Base-by-base conservation (phyloP, 176 grass and related monocot genomes). In the Avena insularis region DNA sequence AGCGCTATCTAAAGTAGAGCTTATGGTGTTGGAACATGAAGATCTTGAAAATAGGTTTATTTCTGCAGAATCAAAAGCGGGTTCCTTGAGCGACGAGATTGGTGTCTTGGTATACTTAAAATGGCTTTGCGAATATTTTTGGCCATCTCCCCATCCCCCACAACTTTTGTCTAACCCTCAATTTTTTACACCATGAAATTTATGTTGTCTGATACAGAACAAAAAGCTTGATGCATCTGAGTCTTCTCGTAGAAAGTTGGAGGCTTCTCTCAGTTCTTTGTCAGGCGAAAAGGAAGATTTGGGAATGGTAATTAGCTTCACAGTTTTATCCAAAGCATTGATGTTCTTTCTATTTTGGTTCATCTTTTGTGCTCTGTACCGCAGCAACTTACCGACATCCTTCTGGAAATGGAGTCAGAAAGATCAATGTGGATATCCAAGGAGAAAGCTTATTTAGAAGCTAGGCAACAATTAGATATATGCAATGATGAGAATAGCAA, bases 341-440 rank as follows among this genome's bases (percentile, higher is more conserved):
- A 36, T 49, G 15, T 81, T 55, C 23, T 71, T 3, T 76, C 9
- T 64, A 61, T 82, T 71, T 71, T 8, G 47, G n/a, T 87, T 64
- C 23, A 66, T 81, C 81, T 89, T 7, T 80, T 77, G 25, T 85
- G 51, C 10, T 82, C 71, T 86, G 51, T 80, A 88, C 74, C 87
- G 84, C 92, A 96, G 94, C 89, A 99, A 99, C 89, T 99, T 78
- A 95, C 97, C 48, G 94, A 96, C 89, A 89, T 75, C 27, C 89
- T 99, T 87, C 80, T 96, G 78, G 89, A 94, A 88, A 88, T 94
- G 81, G 97, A 99, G 56, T 90, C 90, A 77, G 90, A 94, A 90
- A 96, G 87, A 68, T 94, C 94, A 81, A 85, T 31, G 35, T 94
- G 90, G 90, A 66, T 60, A 73, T 40, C 82, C 68, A 94, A 91